Conservation (phyloP, 495 filamentous ascomycete species). For the Gamarada debralockiae region DNA sequence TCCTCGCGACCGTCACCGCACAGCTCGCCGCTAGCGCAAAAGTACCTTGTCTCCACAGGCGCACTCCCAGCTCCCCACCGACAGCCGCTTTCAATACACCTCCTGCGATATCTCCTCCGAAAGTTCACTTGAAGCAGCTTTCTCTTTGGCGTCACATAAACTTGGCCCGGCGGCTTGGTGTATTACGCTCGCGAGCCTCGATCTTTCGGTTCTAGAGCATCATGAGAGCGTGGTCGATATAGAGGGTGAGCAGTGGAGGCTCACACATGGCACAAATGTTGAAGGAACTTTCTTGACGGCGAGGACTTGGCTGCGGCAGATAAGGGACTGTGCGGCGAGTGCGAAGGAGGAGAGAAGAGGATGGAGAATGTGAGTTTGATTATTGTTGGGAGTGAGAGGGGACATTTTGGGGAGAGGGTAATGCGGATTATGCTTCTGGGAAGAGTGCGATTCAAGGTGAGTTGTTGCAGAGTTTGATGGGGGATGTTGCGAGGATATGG, state of each 20-base stretch:
- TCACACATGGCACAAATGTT: conserved; percentile 36
- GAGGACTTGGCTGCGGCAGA: conserved; percentile 23
- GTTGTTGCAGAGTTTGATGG: conserved; percentile 33
- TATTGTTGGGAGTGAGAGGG: conserved; percentile 39
- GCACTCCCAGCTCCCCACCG: neutral
- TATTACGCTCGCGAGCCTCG: conserved; percentile 36
- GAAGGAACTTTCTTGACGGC: conserved; percentile 39
- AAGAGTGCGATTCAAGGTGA: conserved; percentile 40
- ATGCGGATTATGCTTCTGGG: conserved; percentile 35
- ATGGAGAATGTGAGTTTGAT: conserved; percentile 34
- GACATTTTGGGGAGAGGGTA: conserved; percentile 37
- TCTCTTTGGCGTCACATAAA: conserved; percentile 19
- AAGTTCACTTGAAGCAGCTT: conserved; percentile 25
- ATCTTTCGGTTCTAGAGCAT: conserved; percentile 35
- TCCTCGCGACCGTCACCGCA: conserved; percentile 36
- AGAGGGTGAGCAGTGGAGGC: conserved; percentile 30
- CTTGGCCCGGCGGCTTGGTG: conserved; percentile 34
- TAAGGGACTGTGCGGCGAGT: conserved; percentile 13
- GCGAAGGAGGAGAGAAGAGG: neutral
- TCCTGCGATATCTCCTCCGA: conserved; percentile 32
- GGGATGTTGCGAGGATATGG: conserved; percentile 31
- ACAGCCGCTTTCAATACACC: conserved; percentile 15
- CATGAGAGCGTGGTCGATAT: conserved; percentile 32
- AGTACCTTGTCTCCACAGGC: conserved; percentile 36
- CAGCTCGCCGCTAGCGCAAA: conserved; percentile 34